Evolutionary conservation across 768 basidiomycete species (phyloP), one percentile per base, ranked within the genome.

Genomic region (Tylopilus sp.): DNA sequence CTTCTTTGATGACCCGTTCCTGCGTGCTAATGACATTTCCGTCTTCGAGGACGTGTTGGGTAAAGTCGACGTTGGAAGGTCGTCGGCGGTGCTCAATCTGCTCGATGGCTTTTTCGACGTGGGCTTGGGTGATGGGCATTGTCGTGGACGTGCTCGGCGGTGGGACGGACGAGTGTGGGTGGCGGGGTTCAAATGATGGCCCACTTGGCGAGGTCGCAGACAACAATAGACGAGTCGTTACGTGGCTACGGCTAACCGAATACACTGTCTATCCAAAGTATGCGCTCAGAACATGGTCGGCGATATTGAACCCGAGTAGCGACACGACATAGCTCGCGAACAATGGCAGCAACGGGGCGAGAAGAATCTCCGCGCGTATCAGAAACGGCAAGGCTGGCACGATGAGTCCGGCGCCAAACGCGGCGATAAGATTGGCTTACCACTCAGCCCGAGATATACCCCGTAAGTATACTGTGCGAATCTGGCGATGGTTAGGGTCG

Each of bases 1-100:
- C 94, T 75, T 98, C 96, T 73, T 98, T 98, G 65, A 98, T 84
- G 42, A 97, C 92, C 61, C 96, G 83, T 72, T 98, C 95, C 64
- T 92, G 91, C 12, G 97, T 98, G 72, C 85, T 90, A 64, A 97
- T 87, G 46, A 85, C 78, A 62, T 82, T 87, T 24, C 97, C 97
- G 72, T 97, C 94, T 54, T 98, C 97, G 55, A 96, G 84, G 56
- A 84, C 76, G 71, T 98, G 93, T 63, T 91, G 89, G 6, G 95
- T 94, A 66, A 87, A 96, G 78, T 98, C 94, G 69, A 92, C 79
- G 46, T 83, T 79, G 16, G 83, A 81, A 8, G 83, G 71, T 17
- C 72, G 66, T 28, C 77, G 72, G 48, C 74, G 79, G 53, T 73
- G 72, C 52, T 76, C 70, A 34, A 70, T 70, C 64, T 71, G 69